phyloP scores from a whole-genome alignment of 352 stramenopile species.

The Hyaloperonospora brassicae region DNA sequence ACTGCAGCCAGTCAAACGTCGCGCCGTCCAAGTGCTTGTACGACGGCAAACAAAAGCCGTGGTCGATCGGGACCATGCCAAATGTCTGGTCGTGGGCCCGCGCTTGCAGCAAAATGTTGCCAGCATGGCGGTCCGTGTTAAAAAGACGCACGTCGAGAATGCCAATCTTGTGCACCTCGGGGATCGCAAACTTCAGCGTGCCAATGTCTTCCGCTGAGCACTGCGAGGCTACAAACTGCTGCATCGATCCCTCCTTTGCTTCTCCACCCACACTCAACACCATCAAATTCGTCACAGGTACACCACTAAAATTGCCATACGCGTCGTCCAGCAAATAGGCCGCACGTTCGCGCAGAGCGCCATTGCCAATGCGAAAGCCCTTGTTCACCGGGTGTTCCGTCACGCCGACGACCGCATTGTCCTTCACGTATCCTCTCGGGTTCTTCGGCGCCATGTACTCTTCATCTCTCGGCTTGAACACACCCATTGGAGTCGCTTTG shows the following conservation, averaged over 20 bases:
- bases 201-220: slow-evolving; percentile 84
- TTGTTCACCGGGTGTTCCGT: slow-evolving; percentile 80
- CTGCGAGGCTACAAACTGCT: slow-evolving; percentile 73
- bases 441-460: slow-evolving; percentile 99
- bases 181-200: slow-evolving; percentile 76
- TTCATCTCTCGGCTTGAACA: slow-evolving; percentile 98
- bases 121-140: slow-evolving; percentile 84
- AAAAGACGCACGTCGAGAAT: slow-evolving; percentile 85
- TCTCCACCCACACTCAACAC: slow-evolving; percentile 48
- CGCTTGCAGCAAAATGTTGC: slow-evolving; percentile 73
- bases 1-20: slow-evolving; percentile 84
- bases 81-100: slow-evolving; percentile 56
- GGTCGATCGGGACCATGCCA: slow-evolving; percentile 82
- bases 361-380: slow-evolving; percentile 82
- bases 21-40: slow-evolving; percentile 75
- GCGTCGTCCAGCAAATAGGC: slow-evolving; percentile 74
- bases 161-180: slow-evolving; percentile 85
- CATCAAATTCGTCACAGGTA: slow-evolving; percentile 77
- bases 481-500: slow-evolving; percentile 38
- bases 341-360: slow-evolving; percentile 72
- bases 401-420: slow-evolving; percentile 65
- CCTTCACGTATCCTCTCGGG: slow-evolving; percentile 90
- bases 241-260: slow-evolving; percentile 80
- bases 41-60: slow-evolving; percentile 81
- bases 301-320: slow-evolving; percentile 76